Conservation (phyloP, 208 protist genomes). For the Crithidia sp. region DNA sequence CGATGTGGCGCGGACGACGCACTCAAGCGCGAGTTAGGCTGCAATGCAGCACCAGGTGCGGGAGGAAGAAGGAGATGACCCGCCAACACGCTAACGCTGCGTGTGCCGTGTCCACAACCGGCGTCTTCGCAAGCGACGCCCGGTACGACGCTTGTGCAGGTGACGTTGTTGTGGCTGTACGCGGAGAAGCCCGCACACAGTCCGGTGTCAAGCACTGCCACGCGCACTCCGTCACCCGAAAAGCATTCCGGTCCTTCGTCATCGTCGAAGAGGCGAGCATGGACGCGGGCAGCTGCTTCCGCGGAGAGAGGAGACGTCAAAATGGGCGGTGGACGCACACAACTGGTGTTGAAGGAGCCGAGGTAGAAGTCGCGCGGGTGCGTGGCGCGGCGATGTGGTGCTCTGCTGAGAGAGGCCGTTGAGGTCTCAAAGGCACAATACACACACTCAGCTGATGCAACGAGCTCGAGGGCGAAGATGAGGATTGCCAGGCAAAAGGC, state of each 20-base stretch:
- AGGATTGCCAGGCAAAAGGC: too few species aligned
- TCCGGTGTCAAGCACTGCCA: conserved; percentile 73
- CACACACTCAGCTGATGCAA: too few species aligned
- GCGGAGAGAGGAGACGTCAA: neutral
- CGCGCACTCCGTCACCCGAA: conserved; percentile 52
- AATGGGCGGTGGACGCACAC: neutral
- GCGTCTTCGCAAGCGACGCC: conserved; percentile 64
- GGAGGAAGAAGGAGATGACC: conserved; percentile 33
- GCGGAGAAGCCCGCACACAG: conserved; percentile 30
- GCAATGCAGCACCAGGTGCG: too few species aligned
- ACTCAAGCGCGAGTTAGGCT: too few species aligned
- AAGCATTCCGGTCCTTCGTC: conserved; percentile 14
- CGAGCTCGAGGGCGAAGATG: too few species aligned
- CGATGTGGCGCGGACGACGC: neutral
- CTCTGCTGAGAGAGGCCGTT: neutral
- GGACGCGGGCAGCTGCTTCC: neutral
- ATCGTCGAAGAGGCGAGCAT: neutral
- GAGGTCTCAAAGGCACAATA: too few species aligned
- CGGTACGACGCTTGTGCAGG: conserved; percentile 71
- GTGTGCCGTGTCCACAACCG: conserved; percentile 96
- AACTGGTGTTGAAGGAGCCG: conserved; percentile 17
- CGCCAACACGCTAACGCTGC: conserved; percentile 95
- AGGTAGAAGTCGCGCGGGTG: conserved; percentile 35
- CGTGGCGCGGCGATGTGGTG: neutral
- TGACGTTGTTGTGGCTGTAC: conserved; percentile 34